These are phyloP conservation scores for Backusella tarrabulga DNA, from an alignment of 192 early-diverging fungal genomes.

Conservation along the genomic window DNA sequence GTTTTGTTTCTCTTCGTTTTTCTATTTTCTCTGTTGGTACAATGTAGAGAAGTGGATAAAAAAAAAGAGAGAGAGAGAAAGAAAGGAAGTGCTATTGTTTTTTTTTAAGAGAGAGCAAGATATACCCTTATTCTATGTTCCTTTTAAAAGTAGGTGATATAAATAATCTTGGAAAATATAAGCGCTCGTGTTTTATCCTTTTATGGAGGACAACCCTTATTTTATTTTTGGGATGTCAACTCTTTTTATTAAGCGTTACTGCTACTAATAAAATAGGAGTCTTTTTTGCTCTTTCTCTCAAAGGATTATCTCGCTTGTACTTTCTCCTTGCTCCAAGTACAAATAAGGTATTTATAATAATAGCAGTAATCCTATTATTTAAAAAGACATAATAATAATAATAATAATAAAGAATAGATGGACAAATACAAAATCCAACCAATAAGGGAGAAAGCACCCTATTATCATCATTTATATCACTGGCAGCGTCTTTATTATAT, in stretches of 20 bases:
- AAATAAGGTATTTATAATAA: background rate
- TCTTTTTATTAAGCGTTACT: background rate
- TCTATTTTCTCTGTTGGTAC: background rate
- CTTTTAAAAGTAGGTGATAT: background rate
- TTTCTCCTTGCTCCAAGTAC: background rate
- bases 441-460: background rate
- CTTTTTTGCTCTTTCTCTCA: background rate
- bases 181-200: background rate
- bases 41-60: background rate
- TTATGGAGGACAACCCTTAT: background rate
- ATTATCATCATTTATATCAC: background rate
- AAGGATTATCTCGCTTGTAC: background rate
- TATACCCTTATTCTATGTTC: background rate
- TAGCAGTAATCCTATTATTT: background rate
- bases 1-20: background rate
- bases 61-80: background rate
- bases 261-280: background rate
- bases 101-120: background rate
- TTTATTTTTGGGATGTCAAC: background rate
- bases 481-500: background rate
- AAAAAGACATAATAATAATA: background rate
- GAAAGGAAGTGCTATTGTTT: background rate
- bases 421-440: background rate
- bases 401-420: background rate
- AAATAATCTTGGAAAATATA: background rate